Percentiles rank a stretch among this genome's conserved stretches.
Evolutionary conservation across 2,329 filamentous ascomycete genomes (phyloP).

Genomic region (Sporothrix dimorphospora): DNA sequence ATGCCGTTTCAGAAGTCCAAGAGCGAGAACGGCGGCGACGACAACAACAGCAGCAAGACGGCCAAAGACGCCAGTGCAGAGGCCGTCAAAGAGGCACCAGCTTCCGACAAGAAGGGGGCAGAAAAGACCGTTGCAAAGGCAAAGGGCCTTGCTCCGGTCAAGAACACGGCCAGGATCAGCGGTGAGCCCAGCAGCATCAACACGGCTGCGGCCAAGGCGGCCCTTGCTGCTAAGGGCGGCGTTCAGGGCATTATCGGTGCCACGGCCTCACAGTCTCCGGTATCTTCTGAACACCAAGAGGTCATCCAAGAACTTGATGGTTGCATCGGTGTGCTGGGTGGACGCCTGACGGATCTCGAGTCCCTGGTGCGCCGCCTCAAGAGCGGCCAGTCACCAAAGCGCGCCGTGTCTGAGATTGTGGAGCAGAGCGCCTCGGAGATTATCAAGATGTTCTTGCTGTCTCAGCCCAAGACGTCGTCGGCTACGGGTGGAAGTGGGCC

Average conservation of each 20-base stretch:
- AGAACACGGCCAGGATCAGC: neutral
- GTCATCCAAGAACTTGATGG: slow-evolving; percentile 74
- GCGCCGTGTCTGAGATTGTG: slow-evolving; percentile 86
- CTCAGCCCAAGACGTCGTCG: slow-evolving; percentile 48
- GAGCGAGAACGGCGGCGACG: neutral
- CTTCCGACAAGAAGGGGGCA: neutral
- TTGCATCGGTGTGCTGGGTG: slow-evolving; percentile 81
- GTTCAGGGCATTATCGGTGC: neutral
- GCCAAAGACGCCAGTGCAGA: neutral
- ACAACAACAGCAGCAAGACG: neutral
- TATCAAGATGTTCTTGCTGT: slow-evolving; percentile 86
- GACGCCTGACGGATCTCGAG: slow-evolving; percentile 92
- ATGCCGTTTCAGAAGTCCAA: slow-evolving; percentile 28
- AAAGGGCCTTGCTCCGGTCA: neutral
- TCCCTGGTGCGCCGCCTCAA: slow-evolving; percentile 89
- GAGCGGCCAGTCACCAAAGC: slow-evolving; percentile 77
- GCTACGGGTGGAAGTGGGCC: slow-evolving; percentile 28
- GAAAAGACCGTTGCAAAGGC: neutral
- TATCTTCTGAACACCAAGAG: slow-evolving; percentile 33
- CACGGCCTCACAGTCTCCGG: neutral
- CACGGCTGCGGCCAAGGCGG: slow-evolving; percentile 26
- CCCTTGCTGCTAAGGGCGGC: slow-evolving; percentile 18
- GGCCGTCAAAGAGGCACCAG: neutral
- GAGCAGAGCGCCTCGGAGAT: slow-evolving; percentile 88
- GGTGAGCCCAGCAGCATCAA: slow-evolving; percentile 22